phyloP scores from a whole-genome alignment of 1,139 yeast species.

The Debaryomycetaceae sp. region DNA sequence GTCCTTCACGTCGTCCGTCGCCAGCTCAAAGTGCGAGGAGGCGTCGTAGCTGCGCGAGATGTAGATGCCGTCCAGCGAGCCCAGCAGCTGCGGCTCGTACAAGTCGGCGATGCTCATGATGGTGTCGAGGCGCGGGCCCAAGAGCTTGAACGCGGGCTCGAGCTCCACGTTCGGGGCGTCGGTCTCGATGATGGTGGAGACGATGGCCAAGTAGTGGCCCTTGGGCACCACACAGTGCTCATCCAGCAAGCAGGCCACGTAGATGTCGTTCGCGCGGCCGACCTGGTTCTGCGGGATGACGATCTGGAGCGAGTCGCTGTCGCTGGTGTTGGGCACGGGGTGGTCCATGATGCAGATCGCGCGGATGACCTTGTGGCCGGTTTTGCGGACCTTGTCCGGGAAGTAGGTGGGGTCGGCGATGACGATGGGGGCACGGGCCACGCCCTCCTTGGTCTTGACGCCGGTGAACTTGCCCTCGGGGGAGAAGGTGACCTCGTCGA shows the following conservation, averaged over 20 bases:
- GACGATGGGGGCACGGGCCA: slow-evolving; percentile 84
- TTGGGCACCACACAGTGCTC: slow-evolving; percentile 87
- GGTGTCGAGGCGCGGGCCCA: slow-evolving; percentile 73
- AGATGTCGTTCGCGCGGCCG: slow-evolving; percentile 86
- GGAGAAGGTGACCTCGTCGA: slow-evolving; percentile 74
- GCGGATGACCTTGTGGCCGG: slow-evolving; percentile 82
- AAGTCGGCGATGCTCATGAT: slow-evolving; percentile 92
- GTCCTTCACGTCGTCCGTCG: slow-evolving; percentile 95
- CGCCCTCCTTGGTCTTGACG: slow-evolving; percentile 83
- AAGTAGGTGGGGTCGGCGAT: slow-evolving; percentile 98
- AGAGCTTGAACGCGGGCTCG: slow-evolving; percentile 86
- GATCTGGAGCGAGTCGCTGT: slow-evolving; percentile 84
- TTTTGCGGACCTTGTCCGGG: slow-evolving; percentile 78
- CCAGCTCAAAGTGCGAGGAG: slow-evolving; percentile 87
- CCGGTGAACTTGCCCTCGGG: slow-evolving; percentile 70
- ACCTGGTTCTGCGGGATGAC: slow-evolving; percentile 96
- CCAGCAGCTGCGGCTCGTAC: slow-evolving; percentile 81
- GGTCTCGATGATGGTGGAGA: slow-evolving; percentile 91
- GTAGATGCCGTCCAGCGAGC: slow-evolving; percentile 66
- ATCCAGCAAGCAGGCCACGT: slow-evolving; percentile 82
- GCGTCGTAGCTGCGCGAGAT: slow-evolving; percentile 89
- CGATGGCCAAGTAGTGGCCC: slow-evolving; percentile 86
- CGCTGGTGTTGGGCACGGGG: slow-evolving; percentile 74
- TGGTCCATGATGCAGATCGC: slow-evolving; percentile 92
- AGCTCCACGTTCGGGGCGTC: slow-evolving; percentile 87